Evolutionary conservation across 1,284 basidiomycete genomes (phyloP).

Genomic region (Ceratorhiza oryzae-sativae): DNA sequence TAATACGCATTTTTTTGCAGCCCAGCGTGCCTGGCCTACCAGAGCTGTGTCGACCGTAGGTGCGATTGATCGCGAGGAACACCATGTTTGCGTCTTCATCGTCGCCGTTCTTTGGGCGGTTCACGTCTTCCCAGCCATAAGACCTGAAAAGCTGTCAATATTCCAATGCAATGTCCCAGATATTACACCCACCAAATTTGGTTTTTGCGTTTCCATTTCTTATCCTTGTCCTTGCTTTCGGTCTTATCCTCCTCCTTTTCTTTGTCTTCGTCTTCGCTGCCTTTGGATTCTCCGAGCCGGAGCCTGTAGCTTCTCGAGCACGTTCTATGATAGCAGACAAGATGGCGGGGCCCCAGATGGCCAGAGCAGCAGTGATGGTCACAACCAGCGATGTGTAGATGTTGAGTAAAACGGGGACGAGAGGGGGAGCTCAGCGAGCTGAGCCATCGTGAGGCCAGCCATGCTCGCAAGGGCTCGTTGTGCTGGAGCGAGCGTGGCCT

Average conservation of each 20-base stretch:
- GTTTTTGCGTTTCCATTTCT: conserved; percentile 37
- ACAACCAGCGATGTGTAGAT: conserved; percentile 27
- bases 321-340: conserved; percentile 19
- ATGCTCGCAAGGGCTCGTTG: background rate
- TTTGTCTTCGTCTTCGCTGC: conserved; percentile 12
- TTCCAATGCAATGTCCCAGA: background rate
- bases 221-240: conserved; percentile 2
- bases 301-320: background rate
- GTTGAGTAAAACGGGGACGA: conserved; percentile 25
- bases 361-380: conserved; percentile 20
- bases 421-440: conserved; percentile 2
- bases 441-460: background rate
- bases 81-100: conserved; percentile 29
- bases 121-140: conserved; percentile 33
- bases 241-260: conserved; percentile 10
- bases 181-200: conserved; percentile 22
- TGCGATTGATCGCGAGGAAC: conserved; percentile 30
- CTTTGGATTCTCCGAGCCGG: background rate
- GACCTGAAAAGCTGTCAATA: background rate
- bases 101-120: conserved; percentile 7
- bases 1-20: no score
- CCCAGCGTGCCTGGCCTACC: background rate
- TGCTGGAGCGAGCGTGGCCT: conserved; percentile 3
- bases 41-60: conserved; percentile 6
- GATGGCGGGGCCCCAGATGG: conserved; percentile 23